phyloP scores from a whole-genome alignment of 305 asterid species.

The Solanum hybrid region DNA sequence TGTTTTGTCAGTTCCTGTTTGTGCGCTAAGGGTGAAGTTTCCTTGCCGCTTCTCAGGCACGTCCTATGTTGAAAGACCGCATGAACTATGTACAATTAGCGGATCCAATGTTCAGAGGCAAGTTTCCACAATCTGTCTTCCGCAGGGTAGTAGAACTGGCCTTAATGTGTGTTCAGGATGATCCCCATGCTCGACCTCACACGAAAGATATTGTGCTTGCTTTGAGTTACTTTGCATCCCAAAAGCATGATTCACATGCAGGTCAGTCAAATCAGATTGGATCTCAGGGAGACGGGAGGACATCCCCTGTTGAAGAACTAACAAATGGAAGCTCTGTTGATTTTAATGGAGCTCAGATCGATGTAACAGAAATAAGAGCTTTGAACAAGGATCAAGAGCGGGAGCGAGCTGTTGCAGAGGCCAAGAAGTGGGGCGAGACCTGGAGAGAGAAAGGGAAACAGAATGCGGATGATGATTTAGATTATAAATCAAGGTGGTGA shows the following conservation, averaged over 20 bases:
- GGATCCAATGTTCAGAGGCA: slow-evolving; percentile 23
- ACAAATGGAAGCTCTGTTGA: not conserved
- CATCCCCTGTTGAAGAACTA: not conserved
- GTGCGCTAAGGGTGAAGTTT: not conserved
- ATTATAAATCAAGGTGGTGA: not conserved
- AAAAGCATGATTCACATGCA: not conserved
- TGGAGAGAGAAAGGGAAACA: slow-evolving; percentile 17
- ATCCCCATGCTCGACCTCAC: slow-evolving; percentile 26
- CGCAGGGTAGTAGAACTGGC: slow-evolving; percentile 21
- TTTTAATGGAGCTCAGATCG: not conserved
- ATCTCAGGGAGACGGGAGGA: not conserved
- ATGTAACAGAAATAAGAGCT: not conserved
- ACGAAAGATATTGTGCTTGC: slow-evolving; percentile 20
- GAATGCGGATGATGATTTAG: not conserved
- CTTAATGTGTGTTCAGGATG: slow-evolving; percentile 22
- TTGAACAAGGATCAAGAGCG: slow-evolving; percentile 13
- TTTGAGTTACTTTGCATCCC: slow-evolving; percentile 13
- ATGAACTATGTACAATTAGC: slow-evolving; percentile 15
- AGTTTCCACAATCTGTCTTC: slow-evolving; percentile 9
- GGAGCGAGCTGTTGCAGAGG: slow-evolving; percentile 27
- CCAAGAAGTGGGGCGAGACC: slow-evolving; percentile 26
- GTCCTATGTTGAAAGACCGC: slow-evolving; percentile 19
- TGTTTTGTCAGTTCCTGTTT: not conserved
- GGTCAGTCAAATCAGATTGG: not conserved
- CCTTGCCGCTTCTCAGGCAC: slow-evolving; percentile 16